A percentile compares a stretch with the other conserved stretches of the same genome.
phyloP scores from a whole-genome alignment of 2,329 filamentous ascomycete genomes.

The Penicillium freii region DNA sequence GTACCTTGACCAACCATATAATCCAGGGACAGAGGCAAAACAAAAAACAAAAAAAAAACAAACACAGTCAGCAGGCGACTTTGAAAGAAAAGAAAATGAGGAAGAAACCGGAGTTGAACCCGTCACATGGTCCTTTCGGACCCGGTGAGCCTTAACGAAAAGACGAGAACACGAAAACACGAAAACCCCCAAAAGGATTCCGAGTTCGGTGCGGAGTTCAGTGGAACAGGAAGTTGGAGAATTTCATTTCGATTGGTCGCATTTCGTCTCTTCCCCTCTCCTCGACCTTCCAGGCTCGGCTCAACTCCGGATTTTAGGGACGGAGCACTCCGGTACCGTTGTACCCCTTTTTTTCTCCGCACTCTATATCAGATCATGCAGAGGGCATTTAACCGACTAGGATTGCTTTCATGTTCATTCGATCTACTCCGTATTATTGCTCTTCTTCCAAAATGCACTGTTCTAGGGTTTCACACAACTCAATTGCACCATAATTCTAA shows the following conservation, averaged over 20 bases:
- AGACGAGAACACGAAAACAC: background rate
- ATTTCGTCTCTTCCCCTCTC: background rate
- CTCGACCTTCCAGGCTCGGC: conserved; percentile 12
- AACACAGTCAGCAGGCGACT: conserved; percentile 12
- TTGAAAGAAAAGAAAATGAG: conserved; percentile 18
- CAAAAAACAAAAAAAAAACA: background rate
- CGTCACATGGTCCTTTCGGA: conserved; percentile 11
- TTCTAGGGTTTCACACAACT: background rate
- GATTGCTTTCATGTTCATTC: background rate
- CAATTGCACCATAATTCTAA: background rate
- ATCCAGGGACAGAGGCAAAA: background rate
- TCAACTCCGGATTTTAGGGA: conserved; percentile 17
- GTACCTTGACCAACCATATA: background rate
- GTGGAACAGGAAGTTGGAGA: conserved; percentile 17
- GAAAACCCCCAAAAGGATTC: background rate
- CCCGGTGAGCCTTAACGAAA: background rate
- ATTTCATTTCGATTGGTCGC: conserved; percentile 1
- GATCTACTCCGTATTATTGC: background rate
- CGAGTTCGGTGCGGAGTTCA: conserved; percentile 22
- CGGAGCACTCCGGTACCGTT: background rate
- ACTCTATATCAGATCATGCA: background rate
- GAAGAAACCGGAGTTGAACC: conserved; percentile 21
- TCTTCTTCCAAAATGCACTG: conserved; percentile 5
- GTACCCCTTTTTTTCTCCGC: conserved; percentile 4
- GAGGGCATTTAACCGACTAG: background rate